These are phyloP conservation scores for Amanita phalloides DNA, from an alignment of 768 basidiomycete genomes.

Conservation along the genomic window DNA sequence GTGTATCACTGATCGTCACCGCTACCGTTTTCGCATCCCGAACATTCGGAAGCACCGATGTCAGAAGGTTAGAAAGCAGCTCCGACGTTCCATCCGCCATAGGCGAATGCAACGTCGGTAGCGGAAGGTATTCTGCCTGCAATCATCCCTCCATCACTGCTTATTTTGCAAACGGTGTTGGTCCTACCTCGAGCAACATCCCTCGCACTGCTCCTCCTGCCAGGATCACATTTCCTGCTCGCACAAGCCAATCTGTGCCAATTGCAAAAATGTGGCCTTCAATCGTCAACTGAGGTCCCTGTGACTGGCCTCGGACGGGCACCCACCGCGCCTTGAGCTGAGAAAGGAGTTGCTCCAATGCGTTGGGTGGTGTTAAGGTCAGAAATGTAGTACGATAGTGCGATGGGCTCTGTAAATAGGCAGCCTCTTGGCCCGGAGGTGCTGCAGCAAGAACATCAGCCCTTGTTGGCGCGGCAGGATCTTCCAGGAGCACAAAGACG, in stretches of 20 bases:
- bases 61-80: slow-evolving; percentile 62
- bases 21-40: slow-evolving; percentile 66
- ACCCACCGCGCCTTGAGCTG: slow-evolving; percentile 74
- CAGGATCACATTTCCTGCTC: slow-evolving; percentile 68
- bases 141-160: background rate
- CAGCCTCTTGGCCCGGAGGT: slow-evolving; percentile 29
- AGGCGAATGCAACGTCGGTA: slow-evolving; percentile 57
- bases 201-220: slow-evolving; percentile 69
- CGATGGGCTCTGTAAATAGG: slow-evolving; percentile 35
- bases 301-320: slow-evolving; percentile 41
- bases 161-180: slow-evolving; percentile 3
- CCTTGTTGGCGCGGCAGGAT: slow-evolving; percentile 59
- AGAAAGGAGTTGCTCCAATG: slow-evolving; percentile 62
- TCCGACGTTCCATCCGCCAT: slow-evolving; percentile 60
- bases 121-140: slow-evolving; percentile 76
- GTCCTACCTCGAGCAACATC: slow-evolving; percentile 70
- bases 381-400: slow-evolving; percentile 74
- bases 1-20: slow-evolving; percentile 65
- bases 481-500: slow-evolving; percentile 71
- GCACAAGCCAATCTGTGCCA: slow-evolving; percentile 74
- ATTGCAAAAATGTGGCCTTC: slow-evolving; percentile 70
- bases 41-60: slow-evolving; percentile 65
- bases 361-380: slow-evolving; percentile 63
- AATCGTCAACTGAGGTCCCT: slow-evolving; percentile 54
- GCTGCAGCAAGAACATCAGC: slow-evolving; percentile 44